These are phyloP conservation scores for Hericium alpestre DNA, from an alignment of 768 basidiomycete genomes.

Conservation along the genomic window DNA sequence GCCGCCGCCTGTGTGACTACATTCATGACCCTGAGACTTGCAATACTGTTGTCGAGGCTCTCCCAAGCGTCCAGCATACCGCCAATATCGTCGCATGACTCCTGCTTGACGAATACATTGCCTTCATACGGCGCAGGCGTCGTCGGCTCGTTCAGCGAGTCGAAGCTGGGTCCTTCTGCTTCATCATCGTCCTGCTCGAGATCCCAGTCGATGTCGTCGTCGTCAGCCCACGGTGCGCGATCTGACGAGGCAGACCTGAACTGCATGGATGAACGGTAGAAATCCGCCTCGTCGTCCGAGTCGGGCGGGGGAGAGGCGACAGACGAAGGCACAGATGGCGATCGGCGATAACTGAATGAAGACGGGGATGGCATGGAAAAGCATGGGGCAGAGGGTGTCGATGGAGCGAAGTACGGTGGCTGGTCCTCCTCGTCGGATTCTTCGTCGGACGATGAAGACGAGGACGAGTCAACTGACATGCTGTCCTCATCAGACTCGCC, in stretches of 20 bases:
- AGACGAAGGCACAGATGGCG: constrained; percentile 47
- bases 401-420: constrained; percentile 49
- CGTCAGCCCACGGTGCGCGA: neutral
- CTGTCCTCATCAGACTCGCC: constrained; percentile 13
- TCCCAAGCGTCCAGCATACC: constrained; percentile 66
- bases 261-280: neutral
- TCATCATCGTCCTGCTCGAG: constrained; percentile 37
- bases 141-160: constrained; percentile 18
- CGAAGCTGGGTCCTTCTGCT: constrained; percentile 23
- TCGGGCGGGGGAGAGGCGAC: constrained; percentile 63
- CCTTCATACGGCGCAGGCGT: constrained; percentile 31
- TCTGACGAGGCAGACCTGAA: neutral
- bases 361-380: constrained; percentile 18
- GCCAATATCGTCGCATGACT: constrained; percentile 45
- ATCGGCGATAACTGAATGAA: constrained; percentile 34
- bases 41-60: constrained; percentile 37
- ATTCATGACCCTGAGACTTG: constrained; percentile 28
- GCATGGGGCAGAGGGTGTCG: constrained; percentile 46
- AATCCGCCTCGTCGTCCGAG: constrained; percentile 40
- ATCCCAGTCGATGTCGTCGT: constrained; percentile 4
- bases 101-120: constrained; percentile 40
- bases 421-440: constrained; percentile 14
- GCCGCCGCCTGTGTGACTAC: constrained; percentile 30
- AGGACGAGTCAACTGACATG: constrained; percentile 15
- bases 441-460: neutral